Conservation (phyloP, 495 filamentous ascomycete species). For the Parmelia sp. region DNA sequence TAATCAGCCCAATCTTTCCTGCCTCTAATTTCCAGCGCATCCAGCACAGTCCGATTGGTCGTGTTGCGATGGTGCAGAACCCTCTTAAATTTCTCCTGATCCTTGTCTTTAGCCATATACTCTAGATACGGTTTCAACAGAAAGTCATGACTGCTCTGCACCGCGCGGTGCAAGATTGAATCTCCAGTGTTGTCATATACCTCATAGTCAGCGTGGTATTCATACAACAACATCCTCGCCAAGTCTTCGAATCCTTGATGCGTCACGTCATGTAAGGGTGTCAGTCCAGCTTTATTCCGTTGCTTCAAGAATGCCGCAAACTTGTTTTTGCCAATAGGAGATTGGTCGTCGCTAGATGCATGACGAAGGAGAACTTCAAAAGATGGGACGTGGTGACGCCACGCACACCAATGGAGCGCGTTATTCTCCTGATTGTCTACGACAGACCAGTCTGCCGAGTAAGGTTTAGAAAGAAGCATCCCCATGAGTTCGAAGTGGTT, state of each 20-base stretch:
- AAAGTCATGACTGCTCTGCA: constrained; percentile 6
- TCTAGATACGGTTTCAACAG: constrained; percentile 6
- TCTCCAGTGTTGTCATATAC: constrained; percentile 9
- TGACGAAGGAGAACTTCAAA: constrained; percentile 8
- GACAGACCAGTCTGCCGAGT: constrained; percentile 15
- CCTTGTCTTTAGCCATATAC: constrained; percentile 7
- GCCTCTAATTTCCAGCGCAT: constrained; percentile 4
- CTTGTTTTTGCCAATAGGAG: not conserved
- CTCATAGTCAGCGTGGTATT: constrained; percentile 11
- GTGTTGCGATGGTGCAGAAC: constrained; percentile 4
- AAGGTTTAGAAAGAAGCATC: constrained; percentile 3
- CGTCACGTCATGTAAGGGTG: constrained; percentile 6
- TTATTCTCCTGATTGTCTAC: constrained; percentile 8
- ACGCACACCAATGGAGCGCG: constrained; percentile 15
- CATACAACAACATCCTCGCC: not conserved
- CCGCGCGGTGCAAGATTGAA: constrained; percentile 12
- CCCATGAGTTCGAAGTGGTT: constrained; percentile 13
- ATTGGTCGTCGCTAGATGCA: not conserved
- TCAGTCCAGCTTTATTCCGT: not conserved
- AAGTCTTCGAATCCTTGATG: constrained; percentile 4
- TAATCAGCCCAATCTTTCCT: constrained; percentile 3
- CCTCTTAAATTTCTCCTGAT: constrained; percentile 1
- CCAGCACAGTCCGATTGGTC: constrained; percentile 5
- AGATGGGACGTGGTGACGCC: constrained; percentile 4
- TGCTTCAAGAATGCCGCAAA: constrained; percentile 7